Base-by-base conservation (phyloP, 2,329 filamentous ascomycete genomes). In the Colletotrichum trifolii region DNA sequence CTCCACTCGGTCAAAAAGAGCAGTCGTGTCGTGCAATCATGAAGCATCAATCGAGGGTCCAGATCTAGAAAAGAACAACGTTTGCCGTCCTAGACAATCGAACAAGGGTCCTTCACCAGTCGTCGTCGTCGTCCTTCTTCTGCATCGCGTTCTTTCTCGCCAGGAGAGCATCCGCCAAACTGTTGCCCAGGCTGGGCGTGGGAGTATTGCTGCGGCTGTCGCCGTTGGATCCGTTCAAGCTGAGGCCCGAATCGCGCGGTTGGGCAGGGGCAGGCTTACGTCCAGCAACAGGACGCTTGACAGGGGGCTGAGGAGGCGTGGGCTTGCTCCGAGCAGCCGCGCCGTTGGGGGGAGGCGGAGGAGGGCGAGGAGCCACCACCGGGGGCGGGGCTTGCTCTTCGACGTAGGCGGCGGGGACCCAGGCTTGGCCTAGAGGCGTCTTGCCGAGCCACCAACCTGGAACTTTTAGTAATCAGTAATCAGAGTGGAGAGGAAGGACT, bases 401-500 rank as follows among this genome's bases (percentile, higher is more conserved):
- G 8, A 99, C 90, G 73, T 99, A 99, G 17, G 95, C 93, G 17
- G 94, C 92, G 0, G 96, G 96, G 3, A 96, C 89, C 96, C 96
- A 99, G 55, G 94, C 96, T 78, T 96, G 93, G n/a, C 87, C 87
- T 5, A 71, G 71, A 6, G 70, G 79, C 67, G 90, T 92, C 82
- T 93, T 95, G 68, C 91, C 96, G 50, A 98, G 84, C 95, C 95
- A 98, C 96, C 96, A 99, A 57, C 96, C 95, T 97, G 17, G 3
- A 36, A 46, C 35, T 59, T 69, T 84, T 76, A 83, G 79, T 63
- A 53, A 49, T 33, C 6, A 11, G 9, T n/a, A 57, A n/a, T 45
- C 11, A 36, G 17, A n/a, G 4, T 6, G 0, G 38, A 35, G 2
- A 25, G 9, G 8, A 25, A 8, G 25, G 11, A 66, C 90, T 77